Base-by-base conservation (phyloP, 768 basidiomycete genomes). In the Coprinopsis marcescibilis region DNA sequence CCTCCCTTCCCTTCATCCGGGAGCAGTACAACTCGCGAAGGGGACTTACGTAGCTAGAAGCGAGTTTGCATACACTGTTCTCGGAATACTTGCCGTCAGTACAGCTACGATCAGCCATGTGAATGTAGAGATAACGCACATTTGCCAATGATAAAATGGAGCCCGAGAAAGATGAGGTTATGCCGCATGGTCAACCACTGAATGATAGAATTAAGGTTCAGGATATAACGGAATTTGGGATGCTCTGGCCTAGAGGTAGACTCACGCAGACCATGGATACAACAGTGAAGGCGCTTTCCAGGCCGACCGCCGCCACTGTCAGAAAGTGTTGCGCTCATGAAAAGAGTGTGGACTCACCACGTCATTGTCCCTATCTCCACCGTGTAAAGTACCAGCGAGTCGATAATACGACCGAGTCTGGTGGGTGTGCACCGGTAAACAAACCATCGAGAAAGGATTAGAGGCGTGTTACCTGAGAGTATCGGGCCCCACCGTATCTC, bases 321-420 rank as follows among this genome's bases (percentile, higher is more conserved):
- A 47, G 23, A 13, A 24, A 7, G 23, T 32, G 8, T 37, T 20
- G 15, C 33, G 15, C 21, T 14, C 33, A 23, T 42, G 15, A 6
- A 10, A n/a, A 11, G 15, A n/a, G 19, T 20, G 35, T 27, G 14
- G 34, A 42, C 57, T 19, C 53, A 70, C 71, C 72, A 72, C n/a
- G 77, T 79, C n/a, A 78, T 55, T 13, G 67, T 61, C 14, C 76
- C 76, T 29, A 72, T 78, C 54, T 79, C 77, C 42, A 78, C 72
- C 0, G 75, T 65, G 54, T 79, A 79, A 14, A 70, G 54, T 21
- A 73, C 73, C 24, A 78, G 61, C 1, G 68, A 59, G 35, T 76
- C 66, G 45, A 79, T 71, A 24, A 78, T 57, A 0, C 63, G 65
- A 46, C 76, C 75, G 41, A 77, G 49, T 44, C 76, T 77, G n/a